Base-by-base conservation (phyloP, 352 stramenopile genomes). In the Sclerospora graminicola region DNA sequence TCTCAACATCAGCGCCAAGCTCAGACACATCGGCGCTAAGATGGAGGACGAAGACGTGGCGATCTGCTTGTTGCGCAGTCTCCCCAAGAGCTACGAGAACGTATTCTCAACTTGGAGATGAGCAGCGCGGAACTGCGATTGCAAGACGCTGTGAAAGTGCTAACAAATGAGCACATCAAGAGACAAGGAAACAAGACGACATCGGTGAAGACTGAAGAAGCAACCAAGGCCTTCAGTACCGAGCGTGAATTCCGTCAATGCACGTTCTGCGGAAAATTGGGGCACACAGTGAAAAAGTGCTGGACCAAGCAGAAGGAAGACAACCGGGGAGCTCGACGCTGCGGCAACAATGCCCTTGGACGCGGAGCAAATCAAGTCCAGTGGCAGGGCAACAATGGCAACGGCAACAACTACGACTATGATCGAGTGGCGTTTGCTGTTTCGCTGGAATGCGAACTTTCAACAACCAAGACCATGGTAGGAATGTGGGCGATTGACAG, bases 141-240 rank as follows among this genome's bases (percentile, higher is more conserved):
- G 42, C 51, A 48, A 53, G 18, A 52, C 38, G 43, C 54, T 8
- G 18, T 41, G 5, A 60, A 48, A 34, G 51, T 53, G 35, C 44
- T 59, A 1, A 54, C 51, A 34, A 59, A 59, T 29, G 41, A 59
- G 51, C 38, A 59, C 35, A 44, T 49, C 24, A 54, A 60, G 27
- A 27, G 38, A 30, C 26, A 54, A 32, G 52, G 38, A 21, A 42
- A 55, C 9, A 51, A 60, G 32, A 11, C 44, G 5, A 27, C 28
- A 30, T 30, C 10, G 26, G 26, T 30, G 26, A 30, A 30, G 26
- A 30, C 26, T 30, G 10, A 30, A 30, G 33, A 51, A 9, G 32
- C 44, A 2, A 42, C 45, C 5, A 51, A 41, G 13, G 45, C 30
- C 7, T 60, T 55, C 32, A 60, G 24, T 10, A 9, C 39, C 7